Conservation (phyloP, 129 eudicot genomes). For the Flaveria sonorensis region DNA sequence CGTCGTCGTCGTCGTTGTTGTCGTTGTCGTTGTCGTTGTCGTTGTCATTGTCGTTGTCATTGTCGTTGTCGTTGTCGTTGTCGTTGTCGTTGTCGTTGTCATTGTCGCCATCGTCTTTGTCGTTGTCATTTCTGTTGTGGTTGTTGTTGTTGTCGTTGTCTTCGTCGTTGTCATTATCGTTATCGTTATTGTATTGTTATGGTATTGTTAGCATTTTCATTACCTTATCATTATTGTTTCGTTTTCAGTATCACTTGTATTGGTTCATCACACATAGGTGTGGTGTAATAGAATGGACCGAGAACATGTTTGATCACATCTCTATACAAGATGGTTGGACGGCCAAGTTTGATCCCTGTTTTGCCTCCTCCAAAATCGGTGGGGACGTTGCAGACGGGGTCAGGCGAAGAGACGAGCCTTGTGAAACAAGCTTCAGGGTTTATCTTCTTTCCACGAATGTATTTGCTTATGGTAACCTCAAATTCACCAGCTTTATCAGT, state of each 20-base stretch:
- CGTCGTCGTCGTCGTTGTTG: too few species aligned
- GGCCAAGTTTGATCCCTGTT: conserved; percentile 68
- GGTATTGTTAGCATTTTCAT: too few species aligned
- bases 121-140: too few species aligned
- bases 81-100: too few species aligned
- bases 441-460: conserved; percentile 52
- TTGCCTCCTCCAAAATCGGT: conserved; percentile 73
- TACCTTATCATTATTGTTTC: too few species aligned
- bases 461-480: conserved; percentile 50
- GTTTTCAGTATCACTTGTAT: conserved; percentile 26
- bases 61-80: too few species aligned
- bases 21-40: too few species aligned
- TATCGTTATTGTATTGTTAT: too few species aligned
- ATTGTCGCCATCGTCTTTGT: too few species aligned
- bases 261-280: conserved; percentile 89
- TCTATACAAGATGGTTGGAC: conserved; percentile 66
- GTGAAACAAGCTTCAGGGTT: conserved; percentile 58
- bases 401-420: conserved; percentile 81
- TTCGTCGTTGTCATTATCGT: too few species aligned
- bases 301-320: conserved; percentile 56
- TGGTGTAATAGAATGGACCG: conserved; percentile 74
- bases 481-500: conserved; percentile 72
- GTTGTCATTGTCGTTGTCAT: too few species aligned
- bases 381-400: conserved; percentile 71
- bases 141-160: too few species aligned